A percentile compares a stretch with the other conserved stretches of the same genome.
Conservation (phyloP, 805 yeast genomes). For the Pichia scutulata region DNA sequence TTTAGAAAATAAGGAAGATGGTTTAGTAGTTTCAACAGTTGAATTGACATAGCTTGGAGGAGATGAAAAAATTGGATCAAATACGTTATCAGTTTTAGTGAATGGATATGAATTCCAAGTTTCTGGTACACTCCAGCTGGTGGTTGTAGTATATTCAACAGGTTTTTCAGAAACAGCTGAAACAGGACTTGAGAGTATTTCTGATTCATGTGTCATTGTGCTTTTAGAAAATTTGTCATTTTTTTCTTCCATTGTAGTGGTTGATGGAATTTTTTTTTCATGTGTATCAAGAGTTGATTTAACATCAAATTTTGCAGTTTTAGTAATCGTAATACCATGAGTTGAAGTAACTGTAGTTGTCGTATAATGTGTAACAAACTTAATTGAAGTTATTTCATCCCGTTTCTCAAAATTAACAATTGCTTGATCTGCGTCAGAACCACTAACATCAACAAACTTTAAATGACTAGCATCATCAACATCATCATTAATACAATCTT, state of each 20-base stretch:
- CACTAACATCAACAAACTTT: conserved; percentile 24
- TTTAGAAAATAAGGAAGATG: background rate
- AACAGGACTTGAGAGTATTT: background rate
- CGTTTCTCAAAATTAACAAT: background rate
- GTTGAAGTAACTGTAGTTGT: conserved; percentile 13
- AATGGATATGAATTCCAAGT: conserved; percentile 9
- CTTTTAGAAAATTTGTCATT: background rate
- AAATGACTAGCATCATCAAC: conserved; percentile 19
- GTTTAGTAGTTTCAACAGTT: background rate
- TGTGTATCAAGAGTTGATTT: background rate
- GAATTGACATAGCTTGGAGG: background rate
- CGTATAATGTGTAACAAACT: conserved; percentile 6
- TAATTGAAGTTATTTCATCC: conserved; percentile 1
- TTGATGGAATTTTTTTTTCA: background rate
- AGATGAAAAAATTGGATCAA: background rate
- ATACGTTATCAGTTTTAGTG: background rate
- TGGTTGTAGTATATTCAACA: background rate
- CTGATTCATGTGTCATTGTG: background rate
- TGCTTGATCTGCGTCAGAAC: conserved; percentile 8
- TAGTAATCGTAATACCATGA: background rate
- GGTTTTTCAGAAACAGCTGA: background rate
- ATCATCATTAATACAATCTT: conserved; percentile 11
- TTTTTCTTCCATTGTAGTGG: background rate
- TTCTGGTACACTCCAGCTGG: conserved; percentile 2
- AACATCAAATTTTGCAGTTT: background rate